phyloP scores from a whole-genome alignment of 2,329 filamentous ascomycete genomes.

The Aspergillus fructus region DNA sequence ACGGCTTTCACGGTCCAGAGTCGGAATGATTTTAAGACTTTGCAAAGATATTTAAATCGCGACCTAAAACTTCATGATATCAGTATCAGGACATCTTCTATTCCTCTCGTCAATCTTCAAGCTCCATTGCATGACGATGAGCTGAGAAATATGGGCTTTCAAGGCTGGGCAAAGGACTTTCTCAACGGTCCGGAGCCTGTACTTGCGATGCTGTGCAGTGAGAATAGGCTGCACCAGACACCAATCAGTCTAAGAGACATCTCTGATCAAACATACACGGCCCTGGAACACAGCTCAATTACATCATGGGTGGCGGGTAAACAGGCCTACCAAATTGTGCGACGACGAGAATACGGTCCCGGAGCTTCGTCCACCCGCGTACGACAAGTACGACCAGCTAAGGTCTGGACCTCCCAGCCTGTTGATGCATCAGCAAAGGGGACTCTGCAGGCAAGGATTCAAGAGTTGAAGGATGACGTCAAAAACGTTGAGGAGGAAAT shows the following conservation, averaged over 20 bases:
- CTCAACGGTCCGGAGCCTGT: conserved; percentile 79
- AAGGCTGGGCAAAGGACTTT: conserved; percentile 77
- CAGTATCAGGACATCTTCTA: conserved; percentile 64
- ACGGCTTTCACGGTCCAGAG: conserved; percentile 73
- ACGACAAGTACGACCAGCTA: conserved; percentile 59
- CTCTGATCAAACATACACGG: conserved; percentile 65
- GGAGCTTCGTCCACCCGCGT: conserved; percentile 69
- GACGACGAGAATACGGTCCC: conserved; percentile 78
- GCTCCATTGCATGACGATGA: conserved; percentile 57
- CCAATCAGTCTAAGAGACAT: conserved; percentile 66
- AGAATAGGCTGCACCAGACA: conserved; percentile 66
- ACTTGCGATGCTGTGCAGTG: conserved; percentile 81
- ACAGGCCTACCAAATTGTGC: conserved; percentile 63
- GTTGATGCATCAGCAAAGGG: conserved; percentile 62
- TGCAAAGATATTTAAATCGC: conserved; percentile 65
- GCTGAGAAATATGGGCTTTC: conserved; percentile 63
- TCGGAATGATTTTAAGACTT: conserved; percentile 68
- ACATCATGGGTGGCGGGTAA: conserved; percentile 68
- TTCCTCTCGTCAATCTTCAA: conserved; percentile 55
- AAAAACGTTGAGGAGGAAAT: conserved; percentile 28
- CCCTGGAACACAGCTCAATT: conserved; percentile 60
- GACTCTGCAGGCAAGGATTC: conserved; percentile 56
- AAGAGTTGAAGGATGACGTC: conserved; percentile 44
- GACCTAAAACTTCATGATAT: conserved; percentile 67
- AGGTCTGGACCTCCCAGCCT: conserved; percentile 74